Conservation (phyloP, 305 asterid species). For the Andrographis paniculata region DNA sequence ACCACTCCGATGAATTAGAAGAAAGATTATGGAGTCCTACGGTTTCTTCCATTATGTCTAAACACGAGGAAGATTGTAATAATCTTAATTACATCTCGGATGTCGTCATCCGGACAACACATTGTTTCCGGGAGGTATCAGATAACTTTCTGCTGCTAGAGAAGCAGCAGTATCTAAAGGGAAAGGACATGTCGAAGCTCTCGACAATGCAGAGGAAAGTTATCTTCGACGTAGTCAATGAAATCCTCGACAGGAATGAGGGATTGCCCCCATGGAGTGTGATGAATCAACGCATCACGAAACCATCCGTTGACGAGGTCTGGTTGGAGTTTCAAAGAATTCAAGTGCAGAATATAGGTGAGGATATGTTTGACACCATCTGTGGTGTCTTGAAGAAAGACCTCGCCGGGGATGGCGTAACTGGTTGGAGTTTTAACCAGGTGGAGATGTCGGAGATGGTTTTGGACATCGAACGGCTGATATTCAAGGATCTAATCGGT, state of each 20-base stretch:
- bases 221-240: conserved; percentile 56
- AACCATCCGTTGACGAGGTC: conserved; percentile 31
- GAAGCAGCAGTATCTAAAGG: conserved; percentile 63
- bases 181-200: conserved; percentile 47
- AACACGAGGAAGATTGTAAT: conserved; percentile 28
- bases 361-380: conserved; percentile 53
- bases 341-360: conserved; percentile 30
- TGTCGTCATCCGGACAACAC: conserved; percentile 43
- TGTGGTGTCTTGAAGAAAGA: conserved; percentile 70
- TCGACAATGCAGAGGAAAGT: conserved; percentile 54
- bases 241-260: conserved; percentile 51
- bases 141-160: conserved; percentile 54
- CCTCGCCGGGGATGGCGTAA: conserved; percentile 44
- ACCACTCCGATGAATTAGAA: conserved; percentile 44
- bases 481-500: conserved; percentile 70
- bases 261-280: conserved; percentile 77
- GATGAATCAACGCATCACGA: conserved; percentile 14
- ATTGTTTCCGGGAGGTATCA: conserved; percentile 43
- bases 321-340: conserved; percentile 63
- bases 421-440: conserved; percentile 70
- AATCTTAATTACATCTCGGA: conserved; percentile 61
- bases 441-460: conserved; percentile 65
- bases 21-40: conserved; percentile 53
- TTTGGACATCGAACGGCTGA: conserved; percentile 71
- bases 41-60: conserved; percentile 22